Evolutionary conservation across 2,329 filamentous ascomycete species (phyloP), one percentile per base, ranked within the genome.

Genomic region (Chrysoporthe cubensis): DNA sequence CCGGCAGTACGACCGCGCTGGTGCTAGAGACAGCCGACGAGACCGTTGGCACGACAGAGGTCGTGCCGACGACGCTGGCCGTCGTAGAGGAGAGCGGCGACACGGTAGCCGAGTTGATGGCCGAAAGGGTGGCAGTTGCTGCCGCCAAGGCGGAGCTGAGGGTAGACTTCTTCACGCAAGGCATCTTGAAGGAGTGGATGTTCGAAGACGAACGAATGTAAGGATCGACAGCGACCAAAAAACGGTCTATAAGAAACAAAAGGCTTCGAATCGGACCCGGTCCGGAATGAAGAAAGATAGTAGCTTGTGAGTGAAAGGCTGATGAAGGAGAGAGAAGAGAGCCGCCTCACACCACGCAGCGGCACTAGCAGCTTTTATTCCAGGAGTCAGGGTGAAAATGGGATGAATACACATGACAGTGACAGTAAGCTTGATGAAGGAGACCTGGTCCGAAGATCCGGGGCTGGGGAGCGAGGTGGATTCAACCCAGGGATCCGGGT

Each of bases 121-220:
- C 65, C 26, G 66, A 68, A n/a, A 69, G 60, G 7, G 65, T 56
- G 6, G 65, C 65, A 59, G 67, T 69, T 50, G 67, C 65, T n/a
- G 65, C 65, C 6, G 65, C 56, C 57, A 69, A 58, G 57, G 64
- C 67, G 37, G 65, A 64, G 58, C 67, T 67, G 16, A 69, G 62
- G 1, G 54, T 64, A 18, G 67, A 67, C 13, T 56, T 69, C 56
- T 37, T 64, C 2, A 64, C 57, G 48, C 61, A 67, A 59, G 67
- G 65, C 67, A 69, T 69, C 5, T 32, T 46, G 32, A 40, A 42
- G 42, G 57, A 59, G 42, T 63, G 54, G 18, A 57, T 64, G n/a
- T 57, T 48, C 46, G 37, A 16, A 14, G 37, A 58, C n/a, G 59
- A 34, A 61, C 6, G 11, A 3, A 40, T 16, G 50, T 54, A 64